These are phyloP conservation scores for Funneliformis mosseae DNA, from an alignment of 192 early-diverging fungal genomes.

Conservation along the genomic window DNA sequence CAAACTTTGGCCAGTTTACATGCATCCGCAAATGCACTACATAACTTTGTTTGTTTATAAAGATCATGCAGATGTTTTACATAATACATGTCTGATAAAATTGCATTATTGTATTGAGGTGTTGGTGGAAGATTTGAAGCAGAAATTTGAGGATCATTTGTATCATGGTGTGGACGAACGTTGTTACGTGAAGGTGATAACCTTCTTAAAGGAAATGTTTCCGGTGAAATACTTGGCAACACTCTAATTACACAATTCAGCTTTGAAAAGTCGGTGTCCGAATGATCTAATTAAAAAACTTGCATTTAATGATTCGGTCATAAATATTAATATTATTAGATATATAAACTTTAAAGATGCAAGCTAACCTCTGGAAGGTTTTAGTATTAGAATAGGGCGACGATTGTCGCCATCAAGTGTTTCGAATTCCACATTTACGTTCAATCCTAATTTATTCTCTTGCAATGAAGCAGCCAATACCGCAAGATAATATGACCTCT, in stretches of 20 bases:
- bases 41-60: constrained; percentile 70
- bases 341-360: not conserved
- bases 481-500: constrained; percentile 90
- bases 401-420: constrained; percentile 63
- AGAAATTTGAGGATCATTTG: constrained; percentile 25
- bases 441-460: constrained; percentile 51
- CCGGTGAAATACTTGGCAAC: constrained; percentile 69
- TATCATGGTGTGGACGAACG: constrained; percentile 54
- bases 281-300: constrained; percentile 48
- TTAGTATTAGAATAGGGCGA: constrained; percentile 63
- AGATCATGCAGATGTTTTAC: constrained; percentile 78
- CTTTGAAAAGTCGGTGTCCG: constrained; percentile 68
- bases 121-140: constrained; percentile 58
- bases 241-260: constrained; percentile 72
- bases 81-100: constrained; percentile 77
- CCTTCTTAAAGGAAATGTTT: constrained; percentile 67
- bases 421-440: constrained; percentile 54
- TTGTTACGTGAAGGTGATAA: constrained; percentile 82
- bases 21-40: constrained; percentile 79
- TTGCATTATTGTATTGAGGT: constrained; percentile 85
- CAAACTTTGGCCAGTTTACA: constrained; percentile 82
- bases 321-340: not conserved
- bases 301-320: not conserved
- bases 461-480: constrained; percentile 65
- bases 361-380: constrained; percentile 52